Conservation (phyloP, 2,329 filamentous ascomycete species). For the Trichoderma guizhouense region DNA sequence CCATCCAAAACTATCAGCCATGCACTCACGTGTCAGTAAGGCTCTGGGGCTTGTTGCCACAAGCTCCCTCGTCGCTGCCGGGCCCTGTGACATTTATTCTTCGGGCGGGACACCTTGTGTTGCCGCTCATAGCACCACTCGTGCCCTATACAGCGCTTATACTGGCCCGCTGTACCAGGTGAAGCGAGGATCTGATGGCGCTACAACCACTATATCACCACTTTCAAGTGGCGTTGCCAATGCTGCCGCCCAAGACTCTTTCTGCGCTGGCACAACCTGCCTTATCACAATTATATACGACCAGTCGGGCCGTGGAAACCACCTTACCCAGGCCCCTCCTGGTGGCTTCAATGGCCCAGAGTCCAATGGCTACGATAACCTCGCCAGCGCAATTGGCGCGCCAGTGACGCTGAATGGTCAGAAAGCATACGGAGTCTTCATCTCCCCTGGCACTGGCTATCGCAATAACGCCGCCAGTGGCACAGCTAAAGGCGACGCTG, state of each 20-base stretch:
- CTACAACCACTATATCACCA: neutral
- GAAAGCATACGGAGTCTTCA: neutral
- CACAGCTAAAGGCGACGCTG: neutral
- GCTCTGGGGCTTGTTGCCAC: neutral
- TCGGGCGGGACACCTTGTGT: neutral
- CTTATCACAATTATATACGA: conserved; percentile 8
- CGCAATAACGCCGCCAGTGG: conserved; percentile 1
- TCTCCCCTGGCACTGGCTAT: neutral
- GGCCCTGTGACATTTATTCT: conserved; percentile 3
- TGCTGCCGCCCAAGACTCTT: neutral
- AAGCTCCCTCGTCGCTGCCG: neutral
- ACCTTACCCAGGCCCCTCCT: conserved; percentile 6
- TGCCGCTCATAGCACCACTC: conserved; percentile 5
- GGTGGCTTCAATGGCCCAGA: neutral
- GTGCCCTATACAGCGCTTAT: neutral
- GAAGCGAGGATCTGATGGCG: neutral
- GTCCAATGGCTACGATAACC: neutral
- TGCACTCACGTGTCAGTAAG: neutral
- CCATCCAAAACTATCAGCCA: neutral
- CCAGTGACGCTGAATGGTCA: conserved; percentile 4
- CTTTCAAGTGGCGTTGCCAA: neutral
- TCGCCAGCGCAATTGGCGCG: neutral
- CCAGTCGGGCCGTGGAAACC: conserved; percentile 1
- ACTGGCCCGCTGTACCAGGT: conserved; percentile 1
- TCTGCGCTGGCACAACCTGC: neutral